These are phyloP conservation scores for Aspergillus caelatus DNA, from an alignment of 2,329 filamentous ascomycete species.

Conservation along the genomic window DNA sequence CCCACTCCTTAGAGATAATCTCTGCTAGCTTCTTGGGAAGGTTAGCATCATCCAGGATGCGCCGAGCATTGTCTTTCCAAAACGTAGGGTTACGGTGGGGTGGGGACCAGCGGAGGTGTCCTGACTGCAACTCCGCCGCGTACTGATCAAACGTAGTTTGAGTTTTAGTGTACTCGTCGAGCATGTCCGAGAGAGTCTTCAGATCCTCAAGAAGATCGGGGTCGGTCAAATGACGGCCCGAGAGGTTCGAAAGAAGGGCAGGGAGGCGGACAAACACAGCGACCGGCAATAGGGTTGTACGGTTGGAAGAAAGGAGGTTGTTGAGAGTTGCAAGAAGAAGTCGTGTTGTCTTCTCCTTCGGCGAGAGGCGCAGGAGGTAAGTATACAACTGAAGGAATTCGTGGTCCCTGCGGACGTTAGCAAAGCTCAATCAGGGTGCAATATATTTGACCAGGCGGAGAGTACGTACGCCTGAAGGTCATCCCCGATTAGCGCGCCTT, in stretches of 20 bases:
- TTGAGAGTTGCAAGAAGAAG: slow-evolving; percentile 85
- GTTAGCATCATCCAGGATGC: slow-evolving; percentile 81
- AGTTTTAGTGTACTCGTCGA: slow-evolving; percentile 80
- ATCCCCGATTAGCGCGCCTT: slow-evolving; percentile 69
- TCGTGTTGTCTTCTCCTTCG: slow-evolving; percentile 96
- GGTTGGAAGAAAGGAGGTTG: slow-evolving; percentile 80
- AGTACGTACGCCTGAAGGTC: slow-evolving; percentile 66
- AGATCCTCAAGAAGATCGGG: slow-evolving; percentile 54
- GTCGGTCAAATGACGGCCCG: slow-evolving; percentile 54
- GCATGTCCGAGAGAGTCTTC: slow-evolving; percentile 60
- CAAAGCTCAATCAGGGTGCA: background rate
- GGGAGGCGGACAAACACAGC: slow-evolving; percentile 85
- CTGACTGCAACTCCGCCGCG: slow-evolving; percentile 79
- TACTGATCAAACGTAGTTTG: slow-evolving; percentile 70
- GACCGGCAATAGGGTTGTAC: slow-evolving; percentile 70
- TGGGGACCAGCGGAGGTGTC: slow-evolving; percentile 89
- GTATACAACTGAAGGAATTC: slow-evolving; percentile 90
- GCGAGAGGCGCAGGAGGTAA: slow-evolving; percentile 87
- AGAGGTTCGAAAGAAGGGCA: slow-evolving; percentile 60
- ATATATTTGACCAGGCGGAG: slow-evolving; percentile 11
- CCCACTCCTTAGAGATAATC: slow-evolving; percentile 80
- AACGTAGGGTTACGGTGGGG: slow-evolving; percentile 85
- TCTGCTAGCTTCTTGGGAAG: slow-evolving; percentile 80
- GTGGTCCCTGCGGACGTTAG: slow-evolving; percentile 68
- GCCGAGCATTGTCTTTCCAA: slow-evolving; percentile 88